These are phyloP conservation scores for Maudiozyma bulderi DNA, from an alignment of 805 yeast genomes.

Conservation along the genomic window DNA sequence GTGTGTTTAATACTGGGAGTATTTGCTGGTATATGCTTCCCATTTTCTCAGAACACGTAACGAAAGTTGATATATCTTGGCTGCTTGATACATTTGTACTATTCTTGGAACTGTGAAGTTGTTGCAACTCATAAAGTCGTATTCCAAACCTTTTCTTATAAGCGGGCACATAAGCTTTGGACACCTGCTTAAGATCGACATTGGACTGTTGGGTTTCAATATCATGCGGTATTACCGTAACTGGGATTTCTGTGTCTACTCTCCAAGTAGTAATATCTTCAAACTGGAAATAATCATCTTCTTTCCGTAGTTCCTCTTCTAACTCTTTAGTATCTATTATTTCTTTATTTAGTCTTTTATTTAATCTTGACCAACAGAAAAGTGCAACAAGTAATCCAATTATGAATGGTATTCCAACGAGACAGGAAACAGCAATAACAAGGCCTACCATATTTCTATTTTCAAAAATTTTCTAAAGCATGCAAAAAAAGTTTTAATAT, in stretches of 20 bases:
- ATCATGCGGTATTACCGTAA: no score
- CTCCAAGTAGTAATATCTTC: slow-evolving; percentile 8
- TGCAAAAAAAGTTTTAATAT: no score
- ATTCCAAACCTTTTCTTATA: slow-evolving; percentile 26
- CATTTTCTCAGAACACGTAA: background rate
- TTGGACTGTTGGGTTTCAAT: no score
- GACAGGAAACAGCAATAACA: slow-evolving; percentile 40
- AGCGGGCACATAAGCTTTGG: slow-evolving; percentile 29
- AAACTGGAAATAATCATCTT: slow-evolving; percentile 29
- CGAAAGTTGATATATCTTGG: background rate
- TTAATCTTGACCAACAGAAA: slow-evolving; percentile 32
- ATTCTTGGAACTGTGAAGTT: background rate
- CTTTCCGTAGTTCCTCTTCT: slow-evolving; percentile 21
- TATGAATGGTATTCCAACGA: slow-evolving; percentile 43
- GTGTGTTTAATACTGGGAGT: background rate
- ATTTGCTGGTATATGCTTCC: slow-evolving; percentile 3
- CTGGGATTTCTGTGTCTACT: background rate
- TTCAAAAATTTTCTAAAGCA: background rate
- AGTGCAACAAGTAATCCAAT: slow-evolving; percentile 30
- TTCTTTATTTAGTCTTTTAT: slow-evolving; percentile 32
- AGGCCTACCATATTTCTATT: slow-evolving; percentile 4
- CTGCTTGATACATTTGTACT: background rate
- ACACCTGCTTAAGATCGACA: background rate
- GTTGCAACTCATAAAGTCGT: background rate
- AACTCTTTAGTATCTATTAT: slow-evolving; percentile 29